phyloP scores from a whole-genome alignment of 2,329 filamentous ascomycete genomes.

The Beauveria scarabaeidicola region DNA sequence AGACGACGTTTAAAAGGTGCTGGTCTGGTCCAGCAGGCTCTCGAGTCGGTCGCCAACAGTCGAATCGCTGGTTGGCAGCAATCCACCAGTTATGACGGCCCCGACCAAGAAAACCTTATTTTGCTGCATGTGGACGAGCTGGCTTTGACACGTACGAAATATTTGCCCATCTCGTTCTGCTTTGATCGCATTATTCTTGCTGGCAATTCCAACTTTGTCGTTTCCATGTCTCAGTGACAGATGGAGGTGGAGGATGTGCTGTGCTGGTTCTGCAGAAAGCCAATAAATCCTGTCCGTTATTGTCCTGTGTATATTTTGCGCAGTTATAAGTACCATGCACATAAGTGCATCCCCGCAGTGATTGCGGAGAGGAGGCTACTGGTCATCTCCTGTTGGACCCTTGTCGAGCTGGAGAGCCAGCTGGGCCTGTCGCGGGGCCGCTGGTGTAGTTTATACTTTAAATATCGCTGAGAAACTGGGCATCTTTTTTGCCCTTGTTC shows the following conservation, averaged over 20 bases:
- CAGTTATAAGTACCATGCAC: neutral
- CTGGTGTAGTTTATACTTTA: conserved; percentile 1
- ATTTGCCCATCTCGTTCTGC: neutral
- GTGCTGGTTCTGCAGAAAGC: neutral
- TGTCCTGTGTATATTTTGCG: no score
- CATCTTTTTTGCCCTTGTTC: neutral
- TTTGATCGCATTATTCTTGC: neutral
- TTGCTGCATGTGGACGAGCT: neutral
- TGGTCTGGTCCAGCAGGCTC: neutral
- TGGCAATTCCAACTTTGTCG: neutral
- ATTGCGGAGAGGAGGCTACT: conserved; percentile 7
- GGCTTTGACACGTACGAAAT: neutral
- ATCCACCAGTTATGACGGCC: neutral
- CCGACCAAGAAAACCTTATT: neutral
- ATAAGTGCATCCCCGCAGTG: conserved; percentile 1
- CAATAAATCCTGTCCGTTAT: neutral
- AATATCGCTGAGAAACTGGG: neutral
- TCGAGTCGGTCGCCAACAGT: neutral
- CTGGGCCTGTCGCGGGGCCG: neutral
- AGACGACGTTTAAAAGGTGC: neutral
- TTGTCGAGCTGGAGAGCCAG: conserved; percentile 9
- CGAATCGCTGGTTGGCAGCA: neutral
- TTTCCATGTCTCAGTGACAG: neutral
- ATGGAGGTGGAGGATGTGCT: no score
- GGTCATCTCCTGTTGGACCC: conserved; percentile 1